Base-by-base conservation (phyloP, 495 filamentous ascomycete species). In the Staphylotrichum longicolle region DNA sequence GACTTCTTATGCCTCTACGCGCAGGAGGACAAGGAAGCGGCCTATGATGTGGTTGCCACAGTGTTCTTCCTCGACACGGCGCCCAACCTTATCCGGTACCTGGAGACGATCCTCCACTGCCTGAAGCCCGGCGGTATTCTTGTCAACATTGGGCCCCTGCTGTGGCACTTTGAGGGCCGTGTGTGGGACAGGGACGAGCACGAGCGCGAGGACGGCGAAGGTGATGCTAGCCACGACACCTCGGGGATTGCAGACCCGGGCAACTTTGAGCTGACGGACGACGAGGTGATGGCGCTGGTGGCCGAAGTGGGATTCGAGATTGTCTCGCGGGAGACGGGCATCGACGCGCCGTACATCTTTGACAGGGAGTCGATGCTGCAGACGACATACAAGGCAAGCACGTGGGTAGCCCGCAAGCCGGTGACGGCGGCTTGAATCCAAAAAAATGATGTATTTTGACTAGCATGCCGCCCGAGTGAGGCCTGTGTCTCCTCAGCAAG, bases 1-100 rank as follows among this genome's bases (percentile, higher is more conserved):
- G 91, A 97, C 67, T 97, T 97, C 70, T 78, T 90, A 53, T 84
- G 87, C 5, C 68, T 90, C 3, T 97, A 98, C 73, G 80, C 75
- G 41, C 69, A 83, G 51, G 76, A 80, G 2, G 75, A 78, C 15
- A 81, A 90, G 51, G 73, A 74, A 34, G 83, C 80, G 3, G 68
- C 67, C 0, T 97, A 91, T 72, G 88, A 96, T 69, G 92, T 87
- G 1, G 91, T 98, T 3, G 85, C 88, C 1, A 90, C 88, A 4
- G 89, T 96, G 4, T 98, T 97, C 72, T 98, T 98, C 78, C 88
- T 98, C 37, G 95, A 98, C 72, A 98, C 94, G 4, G 94, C 94
- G 33, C 91, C 93, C 15, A 96, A 98, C 70, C 68, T 97, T 33
- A 87, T 97, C 57, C 82, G 86, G 9, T 98, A 98, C 67, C 83